These are phyloP conservation scores for Yamadazyma diospyri DNA, from an alignment of 1,139 yeast genomes.

Conservation along the genomic window DNA sequence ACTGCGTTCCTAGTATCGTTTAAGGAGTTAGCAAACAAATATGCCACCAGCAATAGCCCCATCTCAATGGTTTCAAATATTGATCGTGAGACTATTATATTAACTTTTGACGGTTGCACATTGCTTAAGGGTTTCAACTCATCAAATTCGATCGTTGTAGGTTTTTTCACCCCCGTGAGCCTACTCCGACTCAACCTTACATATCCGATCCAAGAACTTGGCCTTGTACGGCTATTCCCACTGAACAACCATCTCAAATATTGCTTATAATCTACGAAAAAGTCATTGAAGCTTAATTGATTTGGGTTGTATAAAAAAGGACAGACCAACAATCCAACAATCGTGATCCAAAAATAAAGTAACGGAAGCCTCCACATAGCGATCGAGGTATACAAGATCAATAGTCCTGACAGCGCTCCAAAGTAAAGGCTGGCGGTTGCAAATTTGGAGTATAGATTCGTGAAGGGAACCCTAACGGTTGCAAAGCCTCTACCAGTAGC, in stretches of 20 bases:
- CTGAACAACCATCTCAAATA: slow-evolving; percentile 41
- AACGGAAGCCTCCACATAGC: slow-evolving; percentile 47
- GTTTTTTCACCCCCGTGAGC: slow-evolving; percentile 41
- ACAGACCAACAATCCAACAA: slow-evolving; percentile 40
- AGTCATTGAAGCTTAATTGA: slow-evolving; percentile 48
- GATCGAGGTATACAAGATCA: slow-evolving; percentile 41
- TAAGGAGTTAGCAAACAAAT: slow-evolving; percentile 44
- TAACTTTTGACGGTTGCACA: slow-evolving; percentile 37
- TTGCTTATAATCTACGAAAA: slow-evolving; percentile 44
- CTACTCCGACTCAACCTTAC: slow-evolving; percentile 37
- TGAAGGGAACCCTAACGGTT: slow-evolving; percentile 40
- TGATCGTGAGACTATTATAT: slow-evolving; percentile 29
- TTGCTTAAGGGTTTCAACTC: slow-evolving; percentile 11
- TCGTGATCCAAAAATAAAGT: slow-evolving; percentile 49
- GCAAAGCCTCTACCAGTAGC: slow-evolving; percentile 24
- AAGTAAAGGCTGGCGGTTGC: slow-evolving; percentile 45
- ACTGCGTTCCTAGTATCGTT: slow-evolving; percentile 26
- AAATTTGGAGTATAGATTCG: slow-evolving; percentile 43
- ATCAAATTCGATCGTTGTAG: slow-evolving; percentile 14
- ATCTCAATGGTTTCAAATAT: slow-evolving; percentile 27
- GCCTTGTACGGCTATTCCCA: slow-evolving; percentile 34
- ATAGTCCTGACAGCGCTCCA: slow-evolving; percentile 35
- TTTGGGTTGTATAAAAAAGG: slow-evolving; percentile 53
- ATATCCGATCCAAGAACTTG: slow-evolving; percentile 42
- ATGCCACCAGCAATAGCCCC: slow-evolving; percentile 33